Conservation (phyloP, 2,329 filamentous ascomycete species). For the Cladosporium sp. region DNA sequence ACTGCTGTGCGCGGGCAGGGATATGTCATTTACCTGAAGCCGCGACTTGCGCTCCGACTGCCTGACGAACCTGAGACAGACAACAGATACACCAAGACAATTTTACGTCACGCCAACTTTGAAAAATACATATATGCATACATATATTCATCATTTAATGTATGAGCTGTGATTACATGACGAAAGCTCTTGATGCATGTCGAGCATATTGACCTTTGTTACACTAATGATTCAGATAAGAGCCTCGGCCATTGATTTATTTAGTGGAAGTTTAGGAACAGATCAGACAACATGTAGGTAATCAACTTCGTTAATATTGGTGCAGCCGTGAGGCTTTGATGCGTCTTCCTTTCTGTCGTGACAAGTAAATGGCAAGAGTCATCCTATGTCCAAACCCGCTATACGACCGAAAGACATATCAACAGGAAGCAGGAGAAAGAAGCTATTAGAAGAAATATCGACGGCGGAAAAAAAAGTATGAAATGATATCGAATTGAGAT, state of each 20-base stretch:
- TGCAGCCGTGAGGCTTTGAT: neutral
- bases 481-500: neutral
- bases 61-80: neutral
- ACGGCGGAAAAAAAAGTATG: neutral
- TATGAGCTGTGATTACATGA: too few relatives aligned
- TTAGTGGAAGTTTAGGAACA: too few relatives aligned
- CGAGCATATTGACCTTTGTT: too few relatives aligned
- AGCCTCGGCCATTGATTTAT: too few relatives aligned
- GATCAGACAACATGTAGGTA: too few relatives aligned
- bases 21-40: too few relatives aligned
- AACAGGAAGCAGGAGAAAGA: neutral
- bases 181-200: too few relatives aligned
- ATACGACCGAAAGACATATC: neutral
- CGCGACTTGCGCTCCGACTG: neutral
- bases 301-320: neutral
- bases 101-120: neutral
- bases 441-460: neutral
- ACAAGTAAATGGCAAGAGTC: neutral
- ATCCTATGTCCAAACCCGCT: neutral
- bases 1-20: neutral
- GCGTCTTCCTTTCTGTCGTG: neutral
- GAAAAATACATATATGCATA: too few relatives aligned
- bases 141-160: too few relatives aligned
- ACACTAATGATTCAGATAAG: too few relatives aligned
- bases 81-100: neutral